Percentiles rank a stretch among this genome's conserved stretches.
These are phyloP conservation scores for Ehretia macrophylla DNA, from an alignment of 257 asterid species.

Conservation along the genomic window DNA sequence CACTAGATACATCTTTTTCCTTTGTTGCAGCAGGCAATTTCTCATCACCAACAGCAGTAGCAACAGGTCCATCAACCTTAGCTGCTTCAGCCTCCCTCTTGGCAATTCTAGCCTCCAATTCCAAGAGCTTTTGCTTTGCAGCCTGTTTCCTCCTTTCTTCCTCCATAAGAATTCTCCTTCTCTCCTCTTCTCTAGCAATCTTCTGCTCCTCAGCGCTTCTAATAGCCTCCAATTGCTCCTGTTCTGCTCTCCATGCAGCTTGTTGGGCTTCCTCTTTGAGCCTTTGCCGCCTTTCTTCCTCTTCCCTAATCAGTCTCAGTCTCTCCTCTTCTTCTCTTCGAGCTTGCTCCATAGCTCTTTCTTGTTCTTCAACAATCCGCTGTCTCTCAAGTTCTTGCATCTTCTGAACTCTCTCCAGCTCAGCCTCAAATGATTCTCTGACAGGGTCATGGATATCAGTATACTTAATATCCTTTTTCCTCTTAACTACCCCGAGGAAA, in stretches of 20 bases:
- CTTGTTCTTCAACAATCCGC: slow-evolving; percentile 81
- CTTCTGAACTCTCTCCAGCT: slow-evolving; percentile 93
- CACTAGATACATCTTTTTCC: slow-evolving; percentile 41
- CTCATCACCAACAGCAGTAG: slow-evolving; percentile 36
- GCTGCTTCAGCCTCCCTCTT: slow-evolving; percentile 49
- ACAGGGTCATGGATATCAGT: slow-evolving; percentile 83
- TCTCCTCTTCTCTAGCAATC: slow-evolving; percentile 86
- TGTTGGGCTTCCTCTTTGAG: slow-evolving; percentile 89
- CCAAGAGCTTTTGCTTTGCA: slow-evolving; percentile 82
- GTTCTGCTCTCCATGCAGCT: slow-evolving; percentile 93
- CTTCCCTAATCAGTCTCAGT: slow-evolving; percentile 70
- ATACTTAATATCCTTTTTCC: slow-evolving; percentile 68
- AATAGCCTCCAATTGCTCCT: slow-evolving; percentile 70
- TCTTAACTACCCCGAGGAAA: slow-evolving; percentile 69
- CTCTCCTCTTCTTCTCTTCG: slow-evolving; percentile 87
- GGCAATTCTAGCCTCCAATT: slow-evolving; percentile 91
- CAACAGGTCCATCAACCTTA: slow-evolving; percentile 32
- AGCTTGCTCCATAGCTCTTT: slow-evolving; percentile 76
- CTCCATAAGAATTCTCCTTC: slow-evolving; percentile 56
- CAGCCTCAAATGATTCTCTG: slow-evolving; percentile 97
- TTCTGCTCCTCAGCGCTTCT: slow-evolving; percentile 74
- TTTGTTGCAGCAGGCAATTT: slow-evolving; percentile 36
- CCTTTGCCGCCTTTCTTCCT: slow-evolving; percentile 60
- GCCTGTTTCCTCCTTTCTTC: slow-evolving; percentile 96
- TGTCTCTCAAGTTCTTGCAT: slow-evolving; percentile 95